phyloP scores from a whole-genome alignment of 1,284 basidiomycete genomes.

The Athelia sp. region DNA sequence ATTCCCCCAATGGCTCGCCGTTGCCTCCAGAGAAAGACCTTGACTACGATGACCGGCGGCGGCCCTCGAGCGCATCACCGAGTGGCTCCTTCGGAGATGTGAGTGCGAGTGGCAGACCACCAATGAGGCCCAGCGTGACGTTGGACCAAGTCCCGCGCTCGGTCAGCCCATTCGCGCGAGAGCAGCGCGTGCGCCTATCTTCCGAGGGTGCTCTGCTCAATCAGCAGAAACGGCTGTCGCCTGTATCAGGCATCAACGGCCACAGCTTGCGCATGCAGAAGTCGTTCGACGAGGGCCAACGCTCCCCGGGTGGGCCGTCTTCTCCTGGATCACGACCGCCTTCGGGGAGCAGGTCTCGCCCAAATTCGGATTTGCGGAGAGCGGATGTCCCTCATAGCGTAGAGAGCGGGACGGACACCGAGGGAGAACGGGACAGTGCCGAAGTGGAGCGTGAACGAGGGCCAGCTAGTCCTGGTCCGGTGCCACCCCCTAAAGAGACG shows the following conservation, averaged over 20 bases:
- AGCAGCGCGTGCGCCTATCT: background rate
- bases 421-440: conserved; percentile 43
- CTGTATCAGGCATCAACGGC: background rate
- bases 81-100: background rate
- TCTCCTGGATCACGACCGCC: conserved; percentile 5
- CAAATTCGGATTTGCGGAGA: conserved; percentile 53
- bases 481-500: conserved; percentile 10
- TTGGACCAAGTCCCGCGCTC: conserved; percentile 16
- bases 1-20: background rate
- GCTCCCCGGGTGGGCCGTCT: background rate
- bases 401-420: conserved; percentile 71
- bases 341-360: conserved; percentile 29
- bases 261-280: conserved; percentile 12
- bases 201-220: too few species aligned
- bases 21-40: background rate
- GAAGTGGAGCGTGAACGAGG: background rate
- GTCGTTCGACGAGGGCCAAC: conserved; percentile 19
- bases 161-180: conserved; percentile 8
- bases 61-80: too few species aligned
- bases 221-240: conserved; percentile 2
- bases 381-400: conserved; percentile 66
- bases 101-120: background rate
- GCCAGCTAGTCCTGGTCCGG: conserved; percentile 1
- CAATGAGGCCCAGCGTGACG: conserved; percentile 7
- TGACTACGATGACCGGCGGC: background rate